Base-by-base conservation (phyloP, 495 filamentous ascomycete genomes). In the Daldinia childiae region DNA sequence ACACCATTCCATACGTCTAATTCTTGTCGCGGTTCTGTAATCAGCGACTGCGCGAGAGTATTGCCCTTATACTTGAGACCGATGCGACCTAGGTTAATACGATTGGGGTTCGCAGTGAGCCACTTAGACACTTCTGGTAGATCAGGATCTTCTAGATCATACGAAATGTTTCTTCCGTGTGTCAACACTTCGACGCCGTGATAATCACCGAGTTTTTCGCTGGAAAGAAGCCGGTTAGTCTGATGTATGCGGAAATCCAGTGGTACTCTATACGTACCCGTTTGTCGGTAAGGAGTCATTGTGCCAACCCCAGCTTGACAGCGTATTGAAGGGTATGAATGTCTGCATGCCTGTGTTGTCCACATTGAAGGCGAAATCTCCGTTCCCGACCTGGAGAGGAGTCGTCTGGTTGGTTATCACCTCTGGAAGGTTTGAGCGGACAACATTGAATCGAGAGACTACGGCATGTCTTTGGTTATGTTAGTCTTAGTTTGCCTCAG, bases 291-390 rank as follows among this genome's bases (percentile, higher is more conserved):
- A 62, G 4, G 79, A 79, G 45, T 78, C 78, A 45, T 83, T 81
- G 59, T 83, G 80, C 81, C 81, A 83, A 11, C 79, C 78, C 79
- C 80, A 83, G 9, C 77, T 79, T 21, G 80, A 83, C 1, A 85
- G 72, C 3, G 81, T 85, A 50, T 80, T 81, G 67, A 85, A 84
- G 34, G 84, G 82, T 62, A 83, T 80, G 76, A 85, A 86, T 17
- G 84, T 85, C 76, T 86, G 84, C 32, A 86, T 72, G 6, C 85
- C 84, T 9, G 84, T 85, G 15, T 85, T 74, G 65, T 86, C 85
- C 15, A 80, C 81, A 26, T 84, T 84, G 64, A 86, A 86, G 58
- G 84, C 84, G 66, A 87, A 84, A 66, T 86, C 82, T 15, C 85
- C 83, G 73, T 86, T 86, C 17, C 83, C 84, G 0, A 86, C 83